Conservation (phyloP, 164 flowering plant genomes). For the Vitis rupestris region DNA sequence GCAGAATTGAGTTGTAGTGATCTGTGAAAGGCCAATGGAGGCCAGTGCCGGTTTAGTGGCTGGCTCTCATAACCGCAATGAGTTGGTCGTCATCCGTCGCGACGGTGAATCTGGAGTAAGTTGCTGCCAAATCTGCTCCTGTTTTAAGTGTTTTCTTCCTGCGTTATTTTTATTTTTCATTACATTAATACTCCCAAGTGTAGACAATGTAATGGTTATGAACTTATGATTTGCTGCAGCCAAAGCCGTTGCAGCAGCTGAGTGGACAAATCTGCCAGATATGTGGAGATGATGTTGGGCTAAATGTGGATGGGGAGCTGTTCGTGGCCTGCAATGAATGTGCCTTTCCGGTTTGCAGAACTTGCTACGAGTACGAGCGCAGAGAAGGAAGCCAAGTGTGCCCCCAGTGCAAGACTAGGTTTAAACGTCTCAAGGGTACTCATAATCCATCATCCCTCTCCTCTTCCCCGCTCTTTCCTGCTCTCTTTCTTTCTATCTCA, state of each 20-base stretch:
- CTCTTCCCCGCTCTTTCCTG: too few species aligned
- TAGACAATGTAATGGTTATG: background rate
- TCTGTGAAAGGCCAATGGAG: constrained; percentile 33
- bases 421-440: constrained; percentile 52
- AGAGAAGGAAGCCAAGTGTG: constrained; percentile 56
- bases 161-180: background rate
- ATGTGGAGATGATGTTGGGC: constrained; percentile 58
- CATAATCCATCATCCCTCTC: background rate
- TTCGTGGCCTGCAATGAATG: constrained; percentile 67
- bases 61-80: constrained; percentile 66
- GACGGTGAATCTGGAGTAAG: constrained; percentile 49
- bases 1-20: too few species aligned
- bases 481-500: too few species aligned
- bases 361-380: constrained; percentile 64
- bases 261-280: constrained; percentile 54
- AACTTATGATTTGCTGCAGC: constrained; percentile 3
- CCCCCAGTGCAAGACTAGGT: constrained; percentile 64
- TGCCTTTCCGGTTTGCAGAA: constrained; percentile 58
- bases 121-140: background rate
- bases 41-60: constrained; percentile 62
- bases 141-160: background rate
- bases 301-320: constrained; percentile 48
- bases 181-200: background rate
- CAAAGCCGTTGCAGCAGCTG: constrained; percentile 24
- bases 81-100: constrained; percentile 54